These are phyloP conservation scores for Globisporangium ultimum DNA, from an alignment of 352 stramenopile genomes.

Conservation along the genomic window DNA sequence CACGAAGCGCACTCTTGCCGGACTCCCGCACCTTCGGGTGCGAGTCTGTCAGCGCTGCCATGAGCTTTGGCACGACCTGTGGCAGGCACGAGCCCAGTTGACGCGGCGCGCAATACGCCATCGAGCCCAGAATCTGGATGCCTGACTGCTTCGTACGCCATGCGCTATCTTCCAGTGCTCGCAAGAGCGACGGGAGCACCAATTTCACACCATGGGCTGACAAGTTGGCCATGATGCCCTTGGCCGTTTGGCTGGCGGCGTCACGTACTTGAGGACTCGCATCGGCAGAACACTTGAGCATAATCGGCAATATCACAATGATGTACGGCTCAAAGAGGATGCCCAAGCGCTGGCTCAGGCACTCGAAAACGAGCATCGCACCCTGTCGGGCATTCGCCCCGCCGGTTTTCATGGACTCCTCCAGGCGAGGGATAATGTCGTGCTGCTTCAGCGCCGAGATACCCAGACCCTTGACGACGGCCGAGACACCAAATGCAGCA, in stretches of 20 bases:
- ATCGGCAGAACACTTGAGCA: constrained; percentile 98
- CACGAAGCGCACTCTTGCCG: constrained; percentile 93
- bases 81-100: constrained; percentile 97
- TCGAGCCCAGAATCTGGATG: constrained; percentile 96
- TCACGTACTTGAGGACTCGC: constrained; percentile 95
- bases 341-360: constrained; percentile 93
- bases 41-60: constrained; percentile 96
- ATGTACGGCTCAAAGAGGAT: constrained; percentile 98
- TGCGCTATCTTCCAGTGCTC: constrained; percentile 89
- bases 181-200: constrained; percentile 96
- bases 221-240: constrained; percentile 98
- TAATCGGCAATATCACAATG: constrained; percentile 97
- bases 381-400: constrained; percentile 87
- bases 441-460: constrained; percentile 98
- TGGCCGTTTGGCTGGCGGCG: constrained; percentile 92
- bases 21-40: constrained; percentile 98
- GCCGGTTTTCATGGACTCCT: constrained; percentile 77
- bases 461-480: constrained; percentile 98
- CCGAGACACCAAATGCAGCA: constrained; percentile 96
- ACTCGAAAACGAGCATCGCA: constrained; percentile 97
- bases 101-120: constrained; percentile 98
- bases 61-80: constrained; percentile 98
- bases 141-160: constrained; percentile 99
- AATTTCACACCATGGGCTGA: constrained; percentile 99
- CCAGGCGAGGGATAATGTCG: constrained; percentile 92